phyloP scores from a whole-genome alignment of 495 filamentous ascomycete genomes.

The Penicillium fimorum region DNA sequence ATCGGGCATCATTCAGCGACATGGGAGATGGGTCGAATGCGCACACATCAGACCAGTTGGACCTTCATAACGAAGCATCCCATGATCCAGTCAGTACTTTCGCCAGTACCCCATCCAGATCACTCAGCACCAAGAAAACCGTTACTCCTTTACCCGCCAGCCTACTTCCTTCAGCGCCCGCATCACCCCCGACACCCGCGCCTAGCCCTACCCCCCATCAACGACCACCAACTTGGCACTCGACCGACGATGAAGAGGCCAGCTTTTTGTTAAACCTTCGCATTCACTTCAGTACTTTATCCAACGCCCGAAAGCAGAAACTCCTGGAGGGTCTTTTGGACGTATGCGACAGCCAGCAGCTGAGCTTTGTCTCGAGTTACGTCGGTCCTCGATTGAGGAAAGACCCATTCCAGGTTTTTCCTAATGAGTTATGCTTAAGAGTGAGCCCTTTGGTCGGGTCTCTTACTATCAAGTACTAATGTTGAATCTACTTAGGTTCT shows the following conservation, averaged over 20 bases:
- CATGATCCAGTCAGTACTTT: constrained; percentile 38
- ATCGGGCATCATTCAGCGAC: constrained; percentile 32
- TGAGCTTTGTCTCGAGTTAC: constrained; percentile 92
- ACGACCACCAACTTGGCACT: constrained; percentile 57
- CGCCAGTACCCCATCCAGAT: constrained; percentile 44
- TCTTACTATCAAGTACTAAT: constrained; percentile 4
- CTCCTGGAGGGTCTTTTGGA: constrained; percentile 83
- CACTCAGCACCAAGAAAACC: constrained; percentile 53
- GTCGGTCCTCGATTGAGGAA: constrained; percentile 91
- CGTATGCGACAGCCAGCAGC: constrained; percentile 87
- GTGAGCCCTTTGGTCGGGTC: constrained; percentile 47
- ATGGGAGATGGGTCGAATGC: constrained; percentile 32
- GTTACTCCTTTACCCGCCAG: constrained; percentile 54
- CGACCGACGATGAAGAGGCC: constrained; percentile 57
- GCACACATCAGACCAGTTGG: constrained; percentile 34
- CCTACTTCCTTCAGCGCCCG: constrained; percentile 63
- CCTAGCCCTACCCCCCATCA: constrained; percentile 66
- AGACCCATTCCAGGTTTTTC: constrained; percentile 86
- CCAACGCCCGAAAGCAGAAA: constrained; percentile 54
- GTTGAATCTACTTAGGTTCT: constrained; percentile 59
- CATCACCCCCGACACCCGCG: constrained; percentile 67
- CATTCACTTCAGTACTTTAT: constrained; percentile 54
- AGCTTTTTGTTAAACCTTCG: constrained; percentile 53
- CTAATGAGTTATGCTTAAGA: constrained; percentile 86
- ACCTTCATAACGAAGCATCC: constrained; percentile 28